Percentiles rank a stretch among this genome's conserved stretches.
phyloP scores from a whole-genome alignment of 116 monocot species.

The Iris pallida region DNA sequence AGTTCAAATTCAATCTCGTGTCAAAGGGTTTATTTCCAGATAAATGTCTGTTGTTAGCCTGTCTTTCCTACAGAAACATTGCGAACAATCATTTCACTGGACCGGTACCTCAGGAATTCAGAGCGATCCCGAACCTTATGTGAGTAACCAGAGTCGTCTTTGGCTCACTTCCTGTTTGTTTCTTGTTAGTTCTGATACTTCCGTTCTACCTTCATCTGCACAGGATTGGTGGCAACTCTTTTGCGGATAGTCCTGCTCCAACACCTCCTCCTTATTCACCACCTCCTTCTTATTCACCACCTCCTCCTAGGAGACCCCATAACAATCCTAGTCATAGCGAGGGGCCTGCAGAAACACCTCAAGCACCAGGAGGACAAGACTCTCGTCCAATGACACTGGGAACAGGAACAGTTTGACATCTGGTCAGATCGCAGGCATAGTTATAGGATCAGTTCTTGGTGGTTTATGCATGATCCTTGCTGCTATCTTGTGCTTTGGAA shows the following conservation, averaged over 20 bases:
- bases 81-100: slow-evolving; percentile 84
- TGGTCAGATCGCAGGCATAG: slow-evolving; percentile 50
- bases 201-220: slow-evolving; percentile 2
- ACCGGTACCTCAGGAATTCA: slow-evolving; percentile 71
- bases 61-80: slow-evolving; percentile 53
- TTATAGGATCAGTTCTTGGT: slow-evolving; percentile 46
- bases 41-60: slow-evolving; percentile 1
- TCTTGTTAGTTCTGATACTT: slow-evolving; percentile 8
- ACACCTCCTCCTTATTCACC: slow-evolving; percentile 7
- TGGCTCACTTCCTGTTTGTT: not conserved
- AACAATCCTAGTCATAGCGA: slow-evolving; percentile 26
- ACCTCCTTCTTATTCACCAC: slow-evolving; percentile 55
- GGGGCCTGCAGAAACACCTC: slow-evolving; percentile 22
- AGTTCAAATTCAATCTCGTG: slow-evolving; percentile 13
- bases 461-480: slow-evolving; percentile 35
- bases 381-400: slow-evolving; percentile 6
- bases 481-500: slow-evolving; percentile 27
- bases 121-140: slow-evolving; percentile 63
- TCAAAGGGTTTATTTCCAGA: slow-evolving; percentile 2
- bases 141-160: slow-evolving; percentile 15
- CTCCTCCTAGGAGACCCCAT: slow-evolving; percentile 38
- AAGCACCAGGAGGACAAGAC: slow-evolving; percentile 10
- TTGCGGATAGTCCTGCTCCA: slow-evolving; percentile 68
- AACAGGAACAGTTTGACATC: slow-evolving; percentile 33
- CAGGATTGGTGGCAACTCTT: slow-evolving; percentile 76